Evolutionary conservation across 805 yeast genomes (phyloP), one percentile per base, ranked within the genome.

Genomic region (Candida multigemmis): DNA sequence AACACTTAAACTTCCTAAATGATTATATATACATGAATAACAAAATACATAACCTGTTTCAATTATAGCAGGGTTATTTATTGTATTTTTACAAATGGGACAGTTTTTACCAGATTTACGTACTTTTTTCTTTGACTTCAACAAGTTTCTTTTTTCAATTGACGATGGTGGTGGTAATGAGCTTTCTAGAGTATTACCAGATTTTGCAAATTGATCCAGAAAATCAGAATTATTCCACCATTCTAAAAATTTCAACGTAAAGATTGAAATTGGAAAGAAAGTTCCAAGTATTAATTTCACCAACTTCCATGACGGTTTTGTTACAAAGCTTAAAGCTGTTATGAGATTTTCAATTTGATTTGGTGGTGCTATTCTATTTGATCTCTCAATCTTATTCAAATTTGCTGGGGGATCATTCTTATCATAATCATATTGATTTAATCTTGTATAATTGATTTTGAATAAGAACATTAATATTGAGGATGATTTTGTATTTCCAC

Each of bases 1-100:
- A 12, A 59, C 54, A 24, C 64, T 67, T 14, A 17, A 26, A 12
- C 29, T 15, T 16, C 70, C 61, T 23, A 87, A 57, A 42, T 71
- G 71, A 25, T 70, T 68, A 43, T 73, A 74, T 10, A 87, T 84
- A 51, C 97, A 91, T 8, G 83, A 74, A 50, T 87, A 86, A 51
- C 96, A 86, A 40, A 79, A 82, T 0, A 85, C 94, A 36, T 74
- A 77, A 0, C 98, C 98, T 0, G 97, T 85, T 46, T 87, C 97
- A 19, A 89, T 73, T 8, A 80, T 71, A 0, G 94, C 84, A 3
- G 95, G 95, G 41, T 83, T 85, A 17, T 68, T 69, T 9, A 86
- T 70, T 11, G 49, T 58, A 7, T 71, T 52, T 15, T 67, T 53
- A 45, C 97, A 89, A 9, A 89, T 46, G 1, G 87, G 83, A 52